A percentile compares a stretch with the other conserved stretches of the same genome.
Evolutionary conservation across 345 rosid genomes (phyloP).

Genomic region (Citrus maxima): DNA sequence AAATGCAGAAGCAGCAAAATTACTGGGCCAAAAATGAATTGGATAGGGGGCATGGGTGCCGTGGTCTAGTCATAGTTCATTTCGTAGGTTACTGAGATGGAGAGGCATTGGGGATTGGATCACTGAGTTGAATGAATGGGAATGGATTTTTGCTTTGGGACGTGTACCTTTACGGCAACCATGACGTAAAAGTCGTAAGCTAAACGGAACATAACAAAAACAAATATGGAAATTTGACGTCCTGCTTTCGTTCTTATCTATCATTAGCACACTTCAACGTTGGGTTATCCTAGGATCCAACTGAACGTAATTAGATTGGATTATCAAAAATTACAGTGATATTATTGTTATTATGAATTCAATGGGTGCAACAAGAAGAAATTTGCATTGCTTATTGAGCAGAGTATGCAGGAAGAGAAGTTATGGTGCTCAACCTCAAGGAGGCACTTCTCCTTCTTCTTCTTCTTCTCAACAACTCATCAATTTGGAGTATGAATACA

Average conservation of each 20-base stretch:
- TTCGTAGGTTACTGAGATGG: too few relatives aligned
- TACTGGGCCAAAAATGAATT: too few relatives aligned
- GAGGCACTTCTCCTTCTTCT: conserved; percentile 33
- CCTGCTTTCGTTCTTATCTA: too few relatives aligned
- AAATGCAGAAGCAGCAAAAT: too few relatives aligned
- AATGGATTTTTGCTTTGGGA: not conserved
- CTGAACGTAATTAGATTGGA: too few relatives aligned
- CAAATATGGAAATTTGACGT: not conserved
- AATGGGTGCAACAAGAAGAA: conserved; percentile 37
- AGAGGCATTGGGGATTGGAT: too few relatives aligned
- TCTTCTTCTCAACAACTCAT: conserved; percentile 62
- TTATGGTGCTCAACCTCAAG: conserved; percentile 43
- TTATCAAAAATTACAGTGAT: too few relatives aligned
- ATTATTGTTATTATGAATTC: not conserved
- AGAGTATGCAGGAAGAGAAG: conserved; percentile 36
- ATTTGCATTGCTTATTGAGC: conserved; percentile 25
- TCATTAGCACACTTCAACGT: not conserved
- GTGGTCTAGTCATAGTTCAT: too few relatives aligned
- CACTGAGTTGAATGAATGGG: not conserved
- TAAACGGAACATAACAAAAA: not conserved
- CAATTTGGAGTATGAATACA: conserved; percentile 63
- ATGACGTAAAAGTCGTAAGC: not conserved
- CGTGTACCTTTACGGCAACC: not conserved
- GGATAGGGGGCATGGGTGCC: too few relatives aligned
- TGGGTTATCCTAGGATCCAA: not conserved